phyloP scores from a whole-genome alignment of 1,284 basidiomycete species.

The Leccinum griseonigrum region DNA sequence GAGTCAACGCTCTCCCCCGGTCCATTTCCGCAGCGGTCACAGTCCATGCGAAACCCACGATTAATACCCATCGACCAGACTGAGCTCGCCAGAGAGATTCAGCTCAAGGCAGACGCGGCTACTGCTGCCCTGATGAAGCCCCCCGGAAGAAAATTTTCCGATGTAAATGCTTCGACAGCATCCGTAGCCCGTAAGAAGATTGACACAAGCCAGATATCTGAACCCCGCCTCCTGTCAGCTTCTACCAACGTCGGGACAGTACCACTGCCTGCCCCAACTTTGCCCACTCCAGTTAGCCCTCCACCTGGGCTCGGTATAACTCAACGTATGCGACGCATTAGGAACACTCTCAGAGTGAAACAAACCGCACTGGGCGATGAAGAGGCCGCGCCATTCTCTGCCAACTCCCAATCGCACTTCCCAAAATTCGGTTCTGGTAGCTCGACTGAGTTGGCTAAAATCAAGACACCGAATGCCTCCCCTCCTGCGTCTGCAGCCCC shows the following conservation, averaged over 20 bases:
- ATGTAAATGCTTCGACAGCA: constrained; percentile 34
- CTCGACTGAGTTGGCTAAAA: constrained; percentile 49
- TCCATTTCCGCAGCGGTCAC: constrained; percentile 31
- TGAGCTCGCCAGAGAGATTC: constrained; percentile 64
- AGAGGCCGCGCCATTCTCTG: constrained; percentile 46
- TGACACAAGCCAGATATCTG: constrained; percentile 69
- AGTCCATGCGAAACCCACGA: constrained; percentile 38
- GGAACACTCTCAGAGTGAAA: constrained; percentile 68
- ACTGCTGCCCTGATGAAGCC: constrained; percentile 64
- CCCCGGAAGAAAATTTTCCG: constrained; percentile 46
- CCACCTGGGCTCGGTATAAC: constrained; percentile 49
- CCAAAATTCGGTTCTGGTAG: constrained; percentile 40
- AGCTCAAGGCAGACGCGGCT: constrained; percentile 66
- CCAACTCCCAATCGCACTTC: constrained; percentile 38
- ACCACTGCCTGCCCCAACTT: constrained; percentile 50
- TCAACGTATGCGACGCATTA: constrained; percentile 67
- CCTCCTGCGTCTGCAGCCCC: constrained; percentile 70
- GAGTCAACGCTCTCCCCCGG: constrained; percentile 17
- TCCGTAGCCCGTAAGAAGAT: constrained; percentile 59
- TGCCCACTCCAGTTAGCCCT: constrained; percentile 26
- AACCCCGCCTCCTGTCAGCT: constrained; percentile 67
- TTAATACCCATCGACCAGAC: constrained; percentile 42
- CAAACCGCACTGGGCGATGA: constrained; percentile 47
- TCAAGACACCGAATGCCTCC: constrained; percentile 49
- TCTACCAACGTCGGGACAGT: constrained; percentile 76